These are phyloP conservation scores for Neurospora tetrasperma DNA, from an alignment of 495 filamentous ascomycete genomes.

Conservation along the genomic window DNA sequence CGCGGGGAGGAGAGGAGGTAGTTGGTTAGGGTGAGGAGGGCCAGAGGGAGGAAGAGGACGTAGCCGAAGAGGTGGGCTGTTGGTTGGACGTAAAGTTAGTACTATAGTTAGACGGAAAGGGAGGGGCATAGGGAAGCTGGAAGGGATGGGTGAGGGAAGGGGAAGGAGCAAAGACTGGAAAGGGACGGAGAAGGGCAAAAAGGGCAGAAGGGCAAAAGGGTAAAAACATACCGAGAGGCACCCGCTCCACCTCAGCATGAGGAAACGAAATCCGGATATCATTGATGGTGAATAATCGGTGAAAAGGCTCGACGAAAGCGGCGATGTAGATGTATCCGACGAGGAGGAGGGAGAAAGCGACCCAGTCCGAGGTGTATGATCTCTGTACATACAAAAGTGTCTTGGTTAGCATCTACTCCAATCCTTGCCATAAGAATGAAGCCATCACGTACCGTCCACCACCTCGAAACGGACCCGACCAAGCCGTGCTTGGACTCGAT, in stretches of 20 bases:
- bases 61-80: slow-evolving; percentile 62
- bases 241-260: slow-evolving; percentile 74
- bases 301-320: slow-evolving; percentile 72
- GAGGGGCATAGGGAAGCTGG: too few relatives aligned
- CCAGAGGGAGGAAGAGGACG: slow-evolving; percentile 58
- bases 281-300: slow-evolving; percentile 74
- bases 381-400: slow-evolving; percentile 23
- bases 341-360: slow-evolving; percentile 62
- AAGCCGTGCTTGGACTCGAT: slow-evolving; percentile 10
- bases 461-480: slow-evolving; percentile 34
- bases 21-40: slow-evolving; percentile 55
- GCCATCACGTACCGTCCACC: slow-evolving; percentile 34
- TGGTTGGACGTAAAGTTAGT: too few relatives aligned
- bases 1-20: slow-evolving; percentile 44
- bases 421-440: not conserved
- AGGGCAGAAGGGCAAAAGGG: slow-evolving; percentile 1
- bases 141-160: too few relatives aligned
- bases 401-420: too few relatives aligned
- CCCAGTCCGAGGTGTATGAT: slow-evolving; percentile 79
- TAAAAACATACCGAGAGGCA: slow-evolving; percentile 56
- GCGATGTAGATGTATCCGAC: slow-evolving; percentile 57
- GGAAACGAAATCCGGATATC: slow-evolving; percentile 79
- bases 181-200: slow-evolving; percentile 2
- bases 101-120: too few relatives aligned
- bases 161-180: not conserved